These are phyloP conservation scores for Aspergillus amoenus DNA, from an alignment of 2,329 filamentous ascomycete genomes.

Conservation along the genomic window DNA sequence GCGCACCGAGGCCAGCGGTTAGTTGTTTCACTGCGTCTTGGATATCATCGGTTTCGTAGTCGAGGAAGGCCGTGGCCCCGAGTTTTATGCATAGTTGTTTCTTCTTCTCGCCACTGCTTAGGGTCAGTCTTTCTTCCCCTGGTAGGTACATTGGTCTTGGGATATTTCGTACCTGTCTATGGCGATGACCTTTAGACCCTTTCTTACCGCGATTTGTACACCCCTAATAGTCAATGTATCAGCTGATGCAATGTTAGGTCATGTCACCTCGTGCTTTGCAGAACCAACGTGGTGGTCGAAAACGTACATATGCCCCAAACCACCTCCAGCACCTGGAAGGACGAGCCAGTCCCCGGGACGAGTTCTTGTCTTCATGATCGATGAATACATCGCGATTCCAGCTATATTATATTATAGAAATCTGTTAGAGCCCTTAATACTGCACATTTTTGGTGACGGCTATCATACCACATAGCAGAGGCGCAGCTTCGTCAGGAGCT, in stretches of 20 bases:
- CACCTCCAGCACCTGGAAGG: conserved; percentile 38
- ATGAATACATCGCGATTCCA: conserved; percentile 41
- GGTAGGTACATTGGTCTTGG: background rate
- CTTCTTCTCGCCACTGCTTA: conserved; percentile 34
- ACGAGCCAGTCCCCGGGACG: conserved; percentile 36
- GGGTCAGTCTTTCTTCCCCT: background rate
- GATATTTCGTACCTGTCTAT: conserved; percentile 32
- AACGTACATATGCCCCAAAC: conserved; percentile 39
- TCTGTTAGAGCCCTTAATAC: background rate
- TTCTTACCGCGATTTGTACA: conserved; percentile 37
- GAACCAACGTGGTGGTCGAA: background rate
- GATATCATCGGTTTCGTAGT: conserved; percentile 38
- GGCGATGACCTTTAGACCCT: conserved; percentile 38
- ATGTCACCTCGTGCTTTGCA: background rate
- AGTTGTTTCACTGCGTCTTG: conserved; percentile 40
- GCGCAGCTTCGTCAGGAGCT: conserved; percentile 33
- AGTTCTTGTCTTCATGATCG: conserved; percentile 38
- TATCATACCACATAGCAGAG: conserved; percentile 37
- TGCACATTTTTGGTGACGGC: background rate
- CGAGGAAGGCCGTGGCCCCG: conserved; percentile 35
- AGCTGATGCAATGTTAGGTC: background rate
- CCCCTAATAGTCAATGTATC: conserved; percentile 25
- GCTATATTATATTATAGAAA: conserved; percentile 18
- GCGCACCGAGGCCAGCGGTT: conserved; percentile 45
- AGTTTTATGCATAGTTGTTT: conserved; percentile 33